Conservation (phyloP, 768 basidiomycete species). For the Naganishia antarctica region DNA sequence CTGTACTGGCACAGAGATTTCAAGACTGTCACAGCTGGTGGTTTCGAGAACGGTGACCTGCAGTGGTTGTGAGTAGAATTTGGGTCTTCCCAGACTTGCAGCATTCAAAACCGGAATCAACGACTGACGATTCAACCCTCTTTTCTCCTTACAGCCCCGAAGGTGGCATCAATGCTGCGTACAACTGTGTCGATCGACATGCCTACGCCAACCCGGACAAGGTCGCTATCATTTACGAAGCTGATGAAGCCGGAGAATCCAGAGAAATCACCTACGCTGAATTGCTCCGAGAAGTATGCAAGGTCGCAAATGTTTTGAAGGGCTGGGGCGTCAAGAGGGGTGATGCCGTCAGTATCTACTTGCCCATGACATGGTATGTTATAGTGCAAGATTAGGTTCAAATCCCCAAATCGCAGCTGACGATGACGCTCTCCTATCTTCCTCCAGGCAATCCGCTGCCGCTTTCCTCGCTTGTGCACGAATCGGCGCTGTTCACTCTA, state of each 20-base stretch:
- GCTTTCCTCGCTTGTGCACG: slow-evolving; percentile 97
- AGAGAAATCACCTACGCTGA: slow-evolving; percentile 71
- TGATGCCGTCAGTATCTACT: slow-evolving; percentile 54
- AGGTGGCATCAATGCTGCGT: slow-evolving; percentile 82
- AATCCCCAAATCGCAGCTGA: no score
- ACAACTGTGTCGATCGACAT: slow-evolving; percentile 97
- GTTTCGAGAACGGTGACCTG: slow-evolving; percentile 78
- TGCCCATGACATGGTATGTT: slow-evolving; percentile 45
- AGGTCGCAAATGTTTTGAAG: slow-evolving; percentile 86
- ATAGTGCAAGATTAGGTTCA: no score
- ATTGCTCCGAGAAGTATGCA: slow-evolving; percentile 82
- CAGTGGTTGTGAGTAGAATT: slow-evolving; percentile 65
- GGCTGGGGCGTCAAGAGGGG: slow-evolving; percentile 87
- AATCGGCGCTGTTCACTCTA: slow-evolving; percentile 92
- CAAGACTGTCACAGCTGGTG: slow-evolving; percentile 74
- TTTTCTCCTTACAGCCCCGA: slow-evolving; percentile 58
- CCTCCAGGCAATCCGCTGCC: slow-evolving; percentile 82
- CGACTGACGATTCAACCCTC: slow-evolving; percentile 2
- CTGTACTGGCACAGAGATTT: slow-evolving; percentile 87
- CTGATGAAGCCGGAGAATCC: slow-evolving; percentile 83
- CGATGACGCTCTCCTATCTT: no score
- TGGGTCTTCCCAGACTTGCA: neutral
- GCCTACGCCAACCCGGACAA: slow-evolving; percentile 79
- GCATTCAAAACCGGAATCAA: neutral
- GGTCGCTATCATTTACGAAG: slow-evolving; percentile 97